A percentile compares a stretch with the other conserved stretches of the same genome.
These are phyloP conservation scores for Paecilomyces sp. DNA, from an alignment of 2,329 filamentous ascomycete genomes.

Conservation along the genomic window DNA sequence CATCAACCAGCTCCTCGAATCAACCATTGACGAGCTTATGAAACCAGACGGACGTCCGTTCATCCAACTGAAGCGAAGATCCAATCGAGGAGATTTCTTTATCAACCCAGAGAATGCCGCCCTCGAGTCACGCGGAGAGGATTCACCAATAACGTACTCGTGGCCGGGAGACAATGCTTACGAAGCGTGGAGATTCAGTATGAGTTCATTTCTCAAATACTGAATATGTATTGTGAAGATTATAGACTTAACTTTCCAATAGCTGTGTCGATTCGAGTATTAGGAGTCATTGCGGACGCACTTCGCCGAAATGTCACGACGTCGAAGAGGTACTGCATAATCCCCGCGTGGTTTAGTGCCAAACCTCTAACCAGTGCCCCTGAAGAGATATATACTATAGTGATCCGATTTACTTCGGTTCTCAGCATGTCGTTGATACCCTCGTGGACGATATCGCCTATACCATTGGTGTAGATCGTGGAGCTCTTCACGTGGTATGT, in stretches of 20 bases:
- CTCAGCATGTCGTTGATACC: constrained; percentile 50
- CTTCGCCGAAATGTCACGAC: constrained; percentile 42
- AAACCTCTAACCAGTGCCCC: background rate
- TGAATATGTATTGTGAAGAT: background rate
- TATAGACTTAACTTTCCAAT: background rate
- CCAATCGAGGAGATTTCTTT: constrained; percentile 9
- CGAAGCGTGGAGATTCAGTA: constrained; percentile 50
- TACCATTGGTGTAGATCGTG: constrained; percentile 50
- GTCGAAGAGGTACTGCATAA: constrained; percentile 47
- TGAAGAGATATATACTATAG: constrained; percentile 57
- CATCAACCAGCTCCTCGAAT: constrained; percentile 19
- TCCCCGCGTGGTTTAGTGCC: background rate
- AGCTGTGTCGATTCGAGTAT: constrained; percentile 50
- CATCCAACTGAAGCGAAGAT: constrained; percentile 11
- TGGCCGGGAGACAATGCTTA: constrained; percentile 50
- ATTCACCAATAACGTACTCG: constrained; percentile 28
- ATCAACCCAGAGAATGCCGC: constrained; percentile 22
- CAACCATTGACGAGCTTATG: constrained; percentile 18
- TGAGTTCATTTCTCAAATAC: background rate
- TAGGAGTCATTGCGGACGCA: constrained; percentile 49
- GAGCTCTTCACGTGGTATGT: constrained; percentile 49
- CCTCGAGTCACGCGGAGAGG: constrained; percentile 16
- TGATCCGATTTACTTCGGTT: constrained; percentile 52
- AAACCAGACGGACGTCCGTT: constrained; percentile 18
- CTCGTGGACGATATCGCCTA: constrained; percentile 56